Base-by-base conservation (phyloP, 2,329 filamentous ascomycete species). In the Cadophora sp. region DNA sequence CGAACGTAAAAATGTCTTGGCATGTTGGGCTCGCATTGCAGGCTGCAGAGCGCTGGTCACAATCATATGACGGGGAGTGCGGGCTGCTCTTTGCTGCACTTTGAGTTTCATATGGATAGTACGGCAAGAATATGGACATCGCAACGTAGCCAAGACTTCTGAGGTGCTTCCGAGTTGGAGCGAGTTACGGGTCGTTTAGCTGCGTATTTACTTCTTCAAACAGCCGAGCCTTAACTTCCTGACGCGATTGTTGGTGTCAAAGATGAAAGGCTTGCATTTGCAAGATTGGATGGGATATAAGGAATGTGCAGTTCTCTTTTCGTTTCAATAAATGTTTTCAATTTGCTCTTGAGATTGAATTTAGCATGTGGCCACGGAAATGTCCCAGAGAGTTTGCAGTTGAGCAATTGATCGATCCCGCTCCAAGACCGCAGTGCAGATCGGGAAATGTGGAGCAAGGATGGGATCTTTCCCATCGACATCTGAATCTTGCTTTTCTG, bases 41-140 rank as follows among this genome's bases (percentile, higher is more conserved):
- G 34, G 34, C 56, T 59, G 34, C 56, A 59, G 34, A 26, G n/a
- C 27, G 4, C 14, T 59, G 12, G 34, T 26, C 56, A 59, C 56
- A 59, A 40, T 59, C 56, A 34, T 43, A 59, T 40, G 56, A 59
- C 31, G 56, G 51, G 16, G 51, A 55, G 31, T 55, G 24, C 51
- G 31, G 26, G 26, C 27, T 19, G 26, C 7, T n/a, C 26, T 55
- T 55, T 55, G 27, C 51, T 55, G 51, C 51, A 55, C 51, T 55
- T 31, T 29, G 24, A 31, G 51, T 55, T 55, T 55, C 51, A 55
- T 55, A n/a, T 31, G 51, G 51, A 55, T 31, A 27, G 9, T 16
- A n/a, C 51, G 26, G 51, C 51, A 55, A 11, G n/a, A 4, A 55
- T 12, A 55, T 55, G 51, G 26, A 31, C 31, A 55, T 55, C 14